Base-by-base conservation (phyloP, 2,329 filamentous ascomycete species). In the Aspergillus sp. region DNA sequence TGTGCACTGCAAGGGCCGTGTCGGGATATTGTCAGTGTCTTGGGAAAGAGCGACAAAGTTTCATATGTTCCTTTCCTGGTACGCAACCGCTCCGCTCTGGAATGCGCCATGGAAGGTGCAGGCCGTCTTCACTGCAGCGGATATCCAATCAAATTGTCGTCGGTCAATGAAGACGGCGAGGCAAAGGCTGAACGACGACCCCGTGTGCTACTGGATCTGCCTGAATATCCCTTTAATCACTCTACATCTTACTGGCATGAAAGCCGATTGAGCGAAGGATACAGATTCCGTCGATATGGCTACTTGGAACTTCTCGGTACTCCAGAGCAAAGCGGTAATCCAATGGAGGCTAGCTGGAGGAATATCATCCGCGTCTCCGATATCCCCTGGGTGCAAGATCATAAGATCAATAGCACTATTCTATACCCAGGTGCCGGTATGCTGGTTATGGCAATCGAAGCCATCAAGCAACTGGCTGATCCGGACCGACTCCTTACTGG, bases 321-420 rank as follows among this genome's bases (percentile, higher is more conserved):
- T 0, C 66, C 59, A 4, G 51, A 44, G 6, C 30, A 59, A 1
- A 54, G 68, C 13, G 65, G 58, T 41, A 68, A 66, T 15, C 63
- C 62, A 5, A 49, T 63, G 11, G 68, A 69, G 47, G 67, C 73
- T 0, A 63, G 54, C 36, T 84, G 82, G 82, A 72, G 80, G 8
- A 79, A 80, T 53, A 69, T 80, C 17, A 70, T 83, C 8, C 72
- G 74, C 0, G 56, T 78, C 0, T 57, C 49, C 0, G 64, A 68
- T 13, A 42, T 60, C 27, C 65, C 66, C 1, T 84, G 82, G 82
- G 61, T 83, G 1, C 66, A 70, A 0, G 78, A 83, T 51, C 81
- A 84, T 57, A 69, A 76, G 27, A 57, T 66, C 36, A 53, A 64
- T 17, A 58, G 53, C 3, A 47, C 52, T 2, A 54, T 62, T 10